These are phyloP conservation scores for Pseudotsuga menziesii DNA, from an alignment of 75 land plant species.

Conservation along the genomic window DNA sequence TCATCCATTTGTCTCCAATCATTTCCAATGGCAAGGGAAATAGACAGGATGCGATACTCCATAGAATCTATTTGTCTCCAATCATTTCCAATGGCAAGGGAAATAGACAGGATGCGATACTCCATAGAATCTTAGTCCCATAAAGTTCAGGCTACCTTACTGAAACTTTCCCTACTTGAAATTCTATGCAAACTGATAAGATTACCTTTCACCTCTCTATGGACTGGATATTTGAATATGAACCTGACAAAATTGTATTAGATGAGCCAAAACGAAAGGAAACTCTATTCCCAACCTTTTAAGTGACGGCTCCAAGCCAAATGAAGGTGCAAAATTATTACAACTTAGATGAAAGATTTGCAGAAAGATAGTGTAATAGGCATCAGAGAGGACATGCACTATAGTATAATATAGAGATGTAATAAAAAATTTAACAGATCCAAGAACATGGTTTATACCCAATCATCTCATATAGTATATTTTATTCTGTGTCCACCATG, in stretches of 20 bases:
- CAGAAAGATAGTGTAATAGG: not conserved
- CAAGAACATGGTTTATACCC: conserved; percentile 2
- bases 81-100: too few relatives aligned
- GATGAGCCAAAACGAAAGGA: not conserved
- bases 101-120: too few relatives aligned
- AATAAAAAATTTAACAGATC: not conserved
- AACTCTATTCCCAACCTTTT: not conserved
- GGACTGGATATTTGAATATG: not conserved
- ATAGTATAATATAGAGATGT: too few relatives aligned
- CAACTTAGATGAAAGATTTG: not conserved
- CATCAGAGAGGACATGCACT: not conserved
- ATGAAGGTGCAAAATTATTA: not conserved
- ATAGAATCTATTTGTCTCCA: too few relatives aligned
- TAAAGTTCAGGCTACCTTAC: not conserved
- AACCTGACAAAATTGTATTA: not conserved
- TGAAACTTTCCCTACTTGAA: not conserved
- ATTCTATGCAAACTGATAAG: not conserved
- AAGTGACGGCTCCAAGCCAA: not conserved
- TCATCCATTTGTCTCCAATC: too few relatives aligned
- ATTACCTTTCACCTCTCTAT: not conserved
- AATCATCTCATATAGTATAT: not conserved
- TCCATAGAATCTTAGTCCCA: too few relatives aligned
- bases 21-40: too few relatives aligned
- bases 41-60: too few relatives aligned
- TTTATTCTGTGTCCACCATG: not conserved